Evolutionary conservation across 2,329 filamentous ascomycete species (phyloP).

Genomic region (Immersiporthe knoxdaviesiana): DNA sequence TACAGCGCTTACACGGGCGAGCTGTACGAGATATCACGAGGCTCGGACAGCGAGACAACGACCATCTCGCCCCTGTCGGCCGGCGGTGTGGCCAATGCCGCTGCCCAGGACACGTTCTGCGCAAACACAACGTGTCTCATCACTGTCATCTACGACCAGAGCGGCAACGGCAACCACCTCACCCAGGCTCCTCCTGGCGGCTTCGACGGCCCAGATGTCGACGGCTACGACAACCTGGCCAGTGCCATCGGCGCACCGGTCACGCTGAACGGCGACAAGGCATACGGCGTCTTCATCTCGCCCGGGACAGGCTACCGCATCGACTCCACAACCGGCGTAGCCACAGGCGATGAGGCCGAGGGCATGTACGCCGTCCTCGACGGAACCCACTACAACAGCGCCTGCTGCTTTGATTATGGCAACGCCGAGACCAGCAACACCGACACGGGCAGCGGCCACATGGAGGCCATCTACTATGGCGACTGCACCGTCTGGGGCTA

Average conservation of each 20-base stretch:
- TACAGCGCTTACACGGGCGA: conserved; percentile 56
- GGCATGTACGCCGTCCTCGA: conserved; percentile 65
- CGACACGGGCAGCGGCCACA: conserved; percentile 65
- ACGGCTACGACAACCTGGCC: conserved; percentile 64
- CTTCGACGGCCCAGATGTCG: conserved; percentile 57
- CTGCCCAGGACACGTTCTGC: conserved; percentile 65
- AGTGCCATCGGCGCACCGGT: conserved; percentile 64
- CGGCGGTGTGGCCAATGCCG: conserved; percentile 65
- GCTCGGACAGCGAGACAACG: conserved; percentile 52
- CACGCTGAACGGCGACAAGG: conserved; percentile 62
- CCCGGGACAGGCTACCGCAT: conserved; percentile 68
- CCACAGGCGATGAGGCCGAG: conserved; percentile 57
- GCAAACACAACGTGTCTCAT: conserved; percentile 64
- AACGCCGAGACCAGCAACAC: conserved; percentile 56
- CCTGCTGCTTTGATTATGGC: conserved; percentile 62
- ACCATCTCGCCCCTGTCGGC: conserved; percentile 56
- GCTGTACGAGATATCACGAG: conserved; percentile 64
- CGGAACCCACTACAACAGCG: conserved; percentile 61
- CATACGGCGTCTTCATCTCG: conserved; percentile 65
- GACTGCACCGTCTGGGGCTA: conserved; percentile 56
- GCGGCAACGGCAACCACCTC: conserved; percentile 63
- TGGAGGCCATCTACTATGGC: conserved; percentile 72
- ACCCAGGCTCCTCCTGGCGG: conserved; percentile 63
- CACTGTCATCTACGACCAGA: conserved; percentile 68
- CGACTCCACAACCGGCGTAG: conserved; percentile 54